Conservation (phyloP, 2,329 filamentous ascomycete genomes). For the Colletotrichum nymphaeae region DNA sequence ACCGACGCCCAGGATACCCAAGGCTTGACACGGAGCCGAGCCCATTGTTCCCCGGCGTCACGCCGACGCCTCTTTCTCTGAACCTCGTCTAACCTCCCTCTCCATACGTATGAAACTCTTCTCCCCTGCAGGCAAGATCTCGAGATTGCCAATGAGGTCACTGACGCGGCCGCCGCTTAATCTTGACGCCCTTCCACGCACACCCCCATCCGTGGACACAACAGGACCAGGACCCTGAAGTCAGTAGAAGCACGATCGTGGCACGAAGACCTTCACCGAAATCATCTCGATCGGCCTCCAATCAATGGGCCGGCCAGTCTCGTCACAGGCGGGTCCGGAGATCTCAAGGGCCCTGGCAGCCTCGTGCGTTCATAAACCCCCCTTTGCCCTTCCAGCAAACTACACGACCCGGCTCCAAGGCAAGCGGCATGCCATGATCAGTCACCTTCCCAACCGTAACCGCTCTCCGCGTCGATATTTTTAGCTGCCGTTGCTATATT, state of each 20-base stretch:
- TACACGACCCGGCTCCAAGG: background rate
- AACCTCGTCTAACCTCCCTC: background rate
- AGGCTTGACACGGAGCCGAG: background rate
- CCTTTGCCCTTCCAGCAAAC: background rate
- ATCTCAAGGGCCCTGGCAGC: background rate
- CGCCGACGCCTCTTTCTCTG: constrained; percentile 12
- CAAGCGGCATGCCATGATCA: background rate
- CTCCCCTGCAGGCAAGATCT: constrained; percentile 15
- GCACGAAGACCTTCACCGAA: constrained; percentile 19
- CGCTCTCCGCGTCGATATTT: constrained; percentile 42
- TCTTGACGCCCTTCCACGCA: constrained; percentile 13
- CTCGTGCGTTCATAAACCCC: background rate
- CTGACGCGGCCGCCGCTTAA: constrained; percentile 9
- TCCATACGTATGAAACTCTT: background rate
- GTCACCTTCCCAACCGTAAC: constrained; percentile 13
- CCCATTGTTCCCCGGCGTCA: constrained; percentile 20
- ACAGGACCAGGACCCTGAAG: constrained; percentile 10
- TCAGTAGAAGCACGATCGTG: constrained; percentile 2
- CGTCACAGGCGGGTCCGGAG: constrained; percentile 4
- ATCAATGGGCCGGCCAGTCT: background rate
- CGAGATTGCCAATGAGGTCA: constrained; percentile 13
- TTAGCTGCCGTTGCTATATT: constrained; percentile 51
- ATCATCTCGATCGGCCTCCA: constrained; percentile 1
- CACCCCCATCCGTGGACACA: constrained; percentile 28
- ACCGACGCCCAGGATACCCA: background rate